phyloP scores from a whole-genome alignment of 1,139 yeast genomes.

The Kodamaea derodonti region DNA sequence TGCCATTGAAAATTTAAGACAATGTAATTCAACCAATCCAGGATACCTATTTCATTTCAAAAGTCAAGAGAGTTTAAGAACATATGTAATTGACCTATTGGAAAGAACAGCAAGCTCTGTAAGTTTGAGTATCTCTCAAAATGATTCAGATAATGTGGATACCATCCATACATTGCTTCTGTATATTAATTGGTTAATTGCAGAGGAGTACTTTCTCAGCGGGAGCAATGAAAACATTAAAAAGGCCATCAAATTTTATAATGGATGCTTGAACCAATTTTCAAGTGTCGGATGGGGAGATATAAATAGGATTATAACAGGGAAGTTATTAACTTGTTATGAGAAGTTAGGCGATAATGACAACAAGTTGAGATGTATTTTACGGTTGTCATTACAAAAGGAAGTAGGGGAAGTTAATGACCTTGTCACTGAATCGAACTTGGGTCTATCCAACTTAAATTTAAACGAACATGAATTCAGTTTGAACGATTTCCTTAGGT shows the following conservation, averaged over 20 bases:
- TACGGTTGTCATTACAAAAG: slow-evolving; percentile 4
- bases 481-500: slow-evolving; percentile 9
- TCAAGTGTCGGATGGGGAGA: slow-evolving; percentile 10
- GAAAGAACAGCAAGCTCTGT: slow-evolving; percentile 20
- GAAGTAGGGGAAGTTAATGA: background rate
- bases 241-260: slow-evolving; percentile 39
- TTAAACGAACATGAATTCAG: background rate
- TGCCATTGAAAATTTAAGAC: slow-evolving; percentile 16
- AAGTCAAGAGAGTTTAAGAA: slow-evolving; percentile 1
- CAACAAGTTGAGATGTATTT: slow-evolving; percentile 2
- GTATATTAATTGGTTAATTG: slow-evolving; percentile 48
- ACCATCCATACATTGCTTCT: slow-evolving; percentile 27
- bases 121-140: background rate
- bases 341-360: slow-evolving; percentile 7
- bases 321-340: slow-evolving; percentile 27
- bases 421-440: background rate
- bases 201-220: slow-evolving; percentile 43
- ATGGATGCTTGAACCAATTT: slow-evolving; percentile 20
- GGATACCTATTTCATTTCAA: slow-evolving; percentile 7
- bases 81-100: slow-evolving; percentile 22
- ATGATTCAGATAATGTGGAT: slow-evolving; percentile 14
- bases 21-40: background rate
- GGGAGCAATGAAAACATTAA: slow-evolving; percentile 22
- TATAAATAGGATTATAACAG: slow-evolving; percentile 11
- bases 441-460: background rate